These are phyloP conservation scores for Nevesoporus exiguus DNA, from an alignment of 768 basidiomycete genomes.

Conservation along the genomic window DNA sequence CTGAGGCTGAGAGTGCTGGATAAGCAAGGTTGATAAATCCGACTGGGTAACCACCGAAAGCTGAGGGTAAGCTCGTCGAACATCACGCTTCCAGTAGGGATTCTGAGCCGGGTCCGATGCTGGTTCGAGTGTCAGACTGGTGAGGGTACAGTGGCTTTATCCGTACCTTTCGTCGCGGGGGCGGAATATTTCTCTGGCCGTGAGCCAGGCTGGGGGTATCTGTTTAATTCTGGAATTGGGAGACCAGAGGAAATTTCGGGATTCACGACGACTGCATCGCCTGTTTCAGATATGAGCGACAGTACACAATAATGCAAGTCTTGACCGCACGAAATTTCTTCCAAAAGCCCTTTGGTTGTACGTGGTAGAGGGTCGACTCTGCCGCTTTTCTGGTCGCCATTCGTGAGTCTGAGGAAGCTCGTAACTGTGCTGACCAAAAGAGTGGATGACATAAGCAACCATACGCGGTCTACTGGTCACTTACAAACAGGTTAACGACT, in stretches of 20 bases:
- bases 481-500: too few species aligned
- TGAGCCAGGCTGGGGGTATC: conserved; percentile 87
- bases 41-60: conserved; percentile 85
- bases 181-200: conserved; percentile 83
- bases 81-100: conserved; percentile 96
- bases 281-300: conserved; percentile 38
- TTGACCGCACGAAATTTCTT: conserved; percentile 83
- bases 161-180: conserved; percentile 81
- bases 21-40: conserved; percentile 74
- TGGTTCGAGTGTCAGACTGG: conserved; percentile 28
- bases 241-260: conserved; percentile 90
- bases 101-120: conserved; percentile 86
- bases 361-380: conserved; percentile 88
- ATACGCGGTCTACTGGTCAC: not conserved
- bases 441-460: conserved; percentile 17
- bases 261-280: conserved; percentile 80
- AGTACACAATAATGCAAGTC: not conserved
- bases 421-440: not conserved
- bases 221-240: conserved; percentile 66
- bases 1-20: conserved; percentile 67
- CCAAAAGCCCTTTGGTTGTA: conserved; percentile 90
- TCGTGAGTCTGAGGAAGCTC: conserved; percentile 20
- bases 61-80: conserved; percentile 88
- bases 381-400: conserved; percentile 80
- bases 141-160: not conserved